A percentile compares a stretch with the other conserved stretches of the same genome.
These are phyloP conservation scores for Heliamphora pulchella DNA, from an alignment of 179 eudicot genomes.

Conservation along the genomic window DNA sequence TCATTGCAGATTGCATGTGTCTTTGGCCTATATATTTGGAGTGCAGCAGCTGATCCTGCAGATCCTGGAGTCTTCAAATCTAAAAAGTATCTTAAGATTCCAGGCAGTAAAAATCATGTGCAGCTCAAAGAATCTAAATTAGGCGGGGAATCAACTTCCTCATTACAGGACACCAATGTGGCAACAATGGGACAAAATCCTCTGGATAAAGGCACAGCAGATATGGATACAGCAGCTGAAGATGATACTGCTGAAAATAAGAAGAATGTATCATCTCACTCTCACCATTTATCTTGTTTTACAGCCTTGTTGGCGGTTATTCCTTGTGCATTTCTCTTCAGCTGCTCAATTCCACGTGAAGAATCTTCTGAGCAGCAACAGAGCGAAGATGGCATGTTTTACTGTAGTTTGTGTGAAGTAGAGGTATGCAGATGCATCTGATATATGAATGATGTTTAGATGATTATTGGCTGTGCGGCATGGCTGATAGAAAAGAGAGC, in stretches of 20 bases:
- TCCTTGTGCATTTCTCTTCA: conserved; percentile 61
- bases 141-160: conserved; percentile 49
- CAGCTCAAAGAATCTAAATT: conserved; percentile 42
- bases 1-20: conserved; percentile 56
- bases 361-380: conserved; percentile 60
- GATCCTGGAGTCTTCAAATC: conserved; percentile 94
- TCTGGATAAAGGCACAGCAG: conserved; percentile 30
- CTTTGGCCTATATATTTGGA: conserved; percentile 91
- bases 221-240: conserved; percentile 33
- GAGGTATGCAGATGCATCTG: conserved; percentile 49
- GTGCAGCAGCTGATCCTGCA: conserved; percentile 97
- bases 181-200: conserved; percentile 39
- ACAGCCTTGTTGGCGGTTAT: conserved; percentile 39
- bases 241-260: conserved; percentile 34
- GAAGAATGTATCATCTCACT: conserved; percentile 24
- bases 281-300: conserved; percentile 35
- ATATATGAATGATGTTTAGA: background rate
- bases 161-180: conserved; percentile 41
- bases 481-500: too few relatives aligned
- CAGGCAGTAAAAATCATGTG: conserved; percentile 29
- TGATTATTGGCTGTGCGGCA: too few relatives aligned
- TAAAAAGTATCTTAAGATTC: conserved; percentile 65
- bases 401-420: conserved; percentile 97
- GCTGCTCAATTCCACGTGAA: conserved; percentile 45
- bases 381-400: conserved; percentile 99